Evolutionary conservation across 2,329 filamentous ascomycete genomes (phyloP).

Genomic region (Colletotrichum phormii): DNA sequence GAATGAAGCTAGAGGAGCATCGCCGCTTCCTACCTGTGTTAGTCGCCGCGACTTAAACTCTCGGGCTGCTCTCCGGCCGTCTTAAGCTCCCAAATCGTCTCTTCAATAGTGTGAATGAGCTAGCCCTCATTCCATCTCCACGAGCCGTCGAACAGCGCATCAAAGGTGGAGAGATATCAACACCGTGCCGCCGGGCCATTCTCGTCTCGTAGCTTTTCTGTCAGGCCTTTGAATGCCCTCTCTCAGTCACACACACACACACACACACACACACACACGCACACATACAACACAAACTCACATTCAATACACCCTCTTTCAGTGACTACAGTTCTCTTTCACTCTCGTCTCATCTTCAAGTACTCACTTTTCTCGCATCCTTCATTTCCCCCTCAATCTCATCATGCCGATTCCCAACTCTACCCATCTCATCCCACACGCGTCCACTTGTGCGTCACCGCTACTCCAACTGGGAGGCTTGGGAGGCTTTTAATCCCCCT

Average conservation of each 20-base stretch:
- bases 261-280: no score
- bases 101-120: not conserved
- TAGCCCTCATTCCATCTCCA: constrained; percentile 5
- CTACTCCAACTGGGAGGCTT: not conserved
- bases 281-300: not conserved
- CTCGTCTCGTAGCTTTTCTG: constrained; percentile 18
- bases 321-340: not conserved
- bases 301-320: not conserved
- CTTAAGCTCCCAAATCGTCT: not conserved
- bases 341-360: constrained; percentile 13
- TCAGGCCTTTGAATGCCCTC: not conserved
- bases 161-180: constrained; percentile 22
- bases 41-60: not conserved
- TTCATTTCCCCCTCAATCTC: not conserved
- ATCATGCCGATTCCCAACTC: not conserved
- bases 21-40: not conserved
- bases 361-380: not conserved
- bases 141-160: constrained; percentile 19
- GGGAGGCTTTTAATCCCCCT: not conserved
- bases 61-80: not conserved
- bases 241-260: not conserved
- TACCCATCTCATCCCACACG: constrained; percentile 14
- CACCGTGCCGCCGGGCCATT: constrained; percentile 13
- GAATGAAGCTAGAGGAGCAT: not conserved
- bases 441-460: constrained; percentile 27